A percentile compares a stretch with the other conserved stretches of the same genome.
These are phyloP conservation scores for Yamadazyma atlantica DNA, from an alignment of 1,139 yeast species.

Conservation along the genomic window DNA sequence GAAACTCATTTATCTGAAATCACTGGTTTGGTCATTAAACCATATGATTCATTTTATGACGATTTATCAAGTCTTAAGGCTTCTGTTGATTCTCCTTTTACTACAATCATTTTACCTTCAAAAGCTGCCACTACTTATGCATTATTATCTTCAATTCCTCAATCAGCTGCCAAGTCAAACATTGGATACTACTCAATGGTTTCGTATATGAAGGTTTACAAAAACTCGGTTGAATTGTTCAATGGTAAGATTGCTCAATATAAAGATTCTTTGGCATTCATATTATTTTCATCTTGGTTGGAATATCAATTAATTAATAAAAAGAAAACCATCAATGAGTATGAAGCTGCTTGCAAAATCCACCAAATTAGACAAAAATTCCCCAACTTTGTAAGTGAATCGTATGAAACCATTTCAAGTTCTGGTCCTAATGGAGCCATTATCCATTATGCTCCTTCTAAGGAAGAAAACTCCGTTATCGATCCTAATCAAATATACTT, in stretches of 20 bases:
- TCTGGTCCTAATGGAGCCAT: slow-evolving; percentile 56
- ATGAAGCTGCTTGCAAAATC: slow-evolving; percentile 45
- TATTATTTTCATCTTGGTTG: slow-evolving; percentile 43
- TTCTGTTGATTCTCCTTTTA: slow-evolving; percentile 17
- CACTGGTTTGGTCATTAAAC: slow-evolving; percentile 27
- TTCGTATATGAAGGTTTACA: slow-evolving; percentile 35
- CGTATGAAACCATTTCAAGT: slow-evolving; percentile 55
- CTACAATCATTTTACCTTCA: slow-evolving; percentile 32
- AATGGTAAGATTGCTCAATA: slow-evolving; percentile 43
- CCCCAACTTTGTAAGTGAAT: slow-evolving; percentile 50
- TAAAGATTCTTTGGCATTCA: slow-evolving; percentile 45
- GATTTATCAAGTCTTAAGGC: slow-evolving; percentile 27
- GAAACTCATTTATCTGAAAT: slow-evolving; percentile 23
- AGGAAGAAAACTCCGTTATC: slow-evolving; percentile 35
- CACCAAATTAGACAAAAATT: slow-evolving; percentile 39
- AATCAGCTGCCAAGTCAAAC: slow-evolving; percentile 25
- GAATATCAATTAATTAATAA: slow-evolving; percentile 33
- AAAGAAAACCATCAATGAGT: slow-evolving; percentile 30
- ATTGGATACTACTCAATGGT: slow-evolving; percentile 33
- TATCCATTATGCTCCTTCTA: slow-evolving; percentile 56
- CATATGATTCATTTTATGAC: slow-evolving; percentile 29
- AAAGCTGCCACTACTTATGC: slow-evolving; percentile 35
- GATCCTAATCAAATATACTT: slow-evolving; percentile 45
- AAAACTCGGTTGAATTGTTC: slow-evolving; percentile 38
- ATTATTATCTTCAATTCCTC: slow-evolving; percentile 29